Conservation (phyloP, 2,329 filamentous ascomycete species). For the Talaromyces rugulosus region DNA sequence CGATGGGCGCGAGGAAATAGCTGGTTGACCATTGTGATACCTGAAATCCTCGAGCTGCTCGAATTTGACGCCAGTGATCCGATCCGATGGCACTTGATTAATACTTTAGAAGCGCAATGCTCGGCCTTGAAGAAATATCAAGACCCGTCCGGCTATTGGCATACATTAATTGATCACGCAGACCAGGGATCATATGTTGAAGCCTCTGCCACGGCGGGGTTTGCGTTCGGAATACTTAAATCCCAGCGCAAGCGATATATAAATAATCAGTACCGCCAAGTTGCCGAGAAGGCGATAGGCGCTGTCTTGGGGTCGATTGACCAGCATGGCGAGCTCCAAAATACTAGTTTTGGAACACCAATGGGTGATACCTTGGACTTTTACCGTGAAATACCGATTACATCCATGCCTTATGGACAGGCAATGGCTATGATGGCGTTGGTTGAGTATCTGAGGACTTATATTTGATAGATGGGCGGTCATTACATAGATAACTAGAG, state of each 20-base stretch:
- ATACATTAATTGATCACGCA: conserved; percentile 67
- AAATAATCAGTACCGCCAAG: conserved; percentile 54
- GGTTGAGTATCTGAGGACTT: conserved; percentile 66
- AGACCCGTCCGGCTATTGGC: conserved; percentile 62
- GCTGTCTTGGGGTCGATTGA: conserved; percentile 65
- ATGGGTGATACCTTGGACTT: conserved; percentile 72
- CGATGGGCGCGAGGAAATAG: conserved; percentile 54
- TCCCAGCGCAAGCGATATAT: conserved; percentile 67
- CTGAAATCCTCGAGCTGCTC: conserved; percentile 72
- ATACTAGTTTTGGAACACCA: conserved; percentile 73
- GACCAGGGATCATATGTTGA: conserved; percentile 66
- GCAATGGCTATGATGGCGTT: conserved; percentile 81
- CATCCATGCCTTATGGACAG: conserved; percentile 80
- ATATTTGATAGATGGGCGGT: conserved; percentile 37
- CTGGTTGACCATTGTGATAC: conserved; percentile 80
- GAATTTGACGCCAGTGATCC: conserved; percentile 58
- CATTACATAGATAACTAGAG: neutral
- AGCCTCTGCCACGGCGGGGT: conserved; percentile 73
- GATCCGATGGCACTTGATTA: conserved; percentile 48
- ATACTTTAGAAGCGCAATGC: conserved; percentile 65
- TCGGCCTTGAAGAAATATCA: conserved; percentile 61
- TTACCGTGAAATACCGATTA: conserved; percentile 71
- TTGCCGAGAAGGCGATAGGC: conserved; percentile 62
- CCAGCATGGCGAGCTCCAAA: conserved; percentile 63
- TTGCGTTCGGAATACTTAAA: conserved; percentile 76